A percentile compares a stretch with the other conserved stretches of the same genome.
phyloP scores from a whole-genome alignment of 139 green algal genomes.

The Eudorina sp. region DNA sequence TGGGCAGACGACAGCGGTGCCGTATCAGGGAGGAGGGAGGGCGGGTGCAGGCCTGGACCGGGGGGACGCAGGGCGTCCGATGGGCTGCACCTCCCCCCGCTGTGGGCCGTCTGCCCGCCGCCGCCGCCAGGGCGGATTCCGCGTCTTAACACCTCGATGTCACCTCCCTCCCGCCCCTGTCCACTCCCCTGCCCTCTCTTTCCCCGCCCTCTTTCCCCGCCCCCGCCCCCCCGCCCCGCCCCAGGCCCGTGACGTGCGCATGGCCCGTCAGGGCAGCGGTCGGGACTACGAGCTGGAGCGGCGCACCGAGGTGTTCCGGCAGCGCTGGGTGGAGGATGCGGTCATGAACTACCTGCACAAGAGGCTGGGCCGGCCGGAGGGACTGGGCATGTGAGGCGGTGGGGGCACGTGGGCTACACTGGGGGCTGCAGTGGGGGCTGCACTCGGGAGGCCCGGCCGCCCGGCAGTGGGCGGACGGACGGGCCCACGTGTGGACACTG shows the following conservation, averaged over 20 bases:
- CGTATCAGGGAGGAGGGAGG: neutral
- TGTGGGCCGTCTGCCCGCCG: too few species aligned
- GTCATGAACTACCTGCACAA: conserved; percentile 80
- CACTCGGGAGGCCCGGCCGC: too few species aligned
- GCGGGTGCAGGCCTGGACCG: too few species aligned
- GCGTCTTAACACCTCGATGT: too few species aligned
- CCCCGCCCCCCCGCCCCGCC: neutral
- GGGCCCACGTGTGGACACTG: neutral
- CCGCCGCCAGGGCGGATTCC: too few species aligned
- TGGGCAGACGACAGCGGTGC: neutral
- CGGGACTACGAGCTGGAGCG: conserved; percentile 58
- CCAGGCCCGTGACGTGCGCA: conserved; percentile 64
- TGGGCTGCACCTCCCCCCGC: too few species aligned
- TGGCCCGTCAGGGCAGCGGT: neutral
- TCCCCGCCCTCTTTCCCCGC: neutral
- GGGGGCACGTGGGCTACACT: neutral
- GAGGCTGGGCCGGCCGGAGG: conserved; percentile 37
- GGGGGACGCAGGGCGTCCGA: too few species aligned
- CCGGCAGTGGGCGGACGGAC: neutral
- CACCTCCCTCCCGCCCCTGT: neutral
- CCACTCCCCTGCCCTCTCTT: neutral
- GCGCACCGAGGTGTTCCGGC: conserved; percentile 66
- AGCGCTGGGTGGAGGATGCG: conserved; percentile 81
- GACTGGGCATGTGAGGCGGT: neutral
- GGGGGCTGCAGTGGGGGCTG: too few species aligned